Evolutionary conservation across 2,329 filamentous ascomycete genomes (phyloP).

Genomic region (Rutstroemia sydowiana): DNA sequence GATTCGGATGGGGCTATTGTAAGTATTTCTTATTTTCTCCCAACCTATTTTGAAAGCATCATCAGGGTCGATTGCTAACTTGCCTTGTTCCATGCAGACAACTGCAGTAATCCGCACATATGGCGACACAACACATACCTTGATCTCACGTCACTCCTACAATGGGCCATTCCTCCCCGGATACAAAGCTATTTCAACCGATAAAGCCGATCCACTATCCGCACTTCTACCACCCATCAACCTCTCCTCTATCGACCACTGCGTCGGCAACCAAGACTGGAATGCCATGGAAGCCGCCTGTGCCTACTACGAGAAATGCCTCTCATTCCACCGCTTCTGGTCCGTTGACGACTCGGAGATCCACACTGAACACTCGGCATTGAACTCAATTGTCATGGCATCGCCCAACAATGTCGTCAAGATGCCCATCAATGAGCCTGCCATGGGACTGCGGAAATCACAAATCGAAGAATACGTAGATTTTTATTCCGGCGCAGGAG

Average conservation of each 20-base stretch:
- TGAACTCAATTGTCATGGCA: slow-evolving; percentile 86
- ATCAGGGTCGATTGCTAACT: background rate
- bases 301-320: slow-evolving; percentile 72
- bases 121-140: slow-evolving; percentile 89
- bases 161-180: slow-evolving; percentile 75
- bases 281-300: slow-evolving; percentile 68
- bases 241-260: slow-evolving; percentile 82
- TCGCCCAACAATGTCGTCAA: slow-evolving; percentile 80
- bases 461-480: slow-evolving; percentile 93
- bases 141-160: slow-evolving; percentile 69
- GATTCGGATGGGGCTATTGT: slow-evolving; percentile 48
- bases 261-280: slow-evolving; percentile 96
- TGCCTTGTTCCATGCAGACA: slow-evolving; percentile 26
- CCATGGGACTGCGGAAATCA: slow-evolving; percentile 78
- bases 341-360: slow-evolving; percentile 90
- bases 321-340: slow-evolving; percentile 97
- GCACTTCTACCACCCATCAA: slow-evolving; percentile 52
- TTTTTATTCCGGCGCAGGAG: slow-evolving; percentile 83
- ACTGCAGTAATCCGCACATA: slow-evolving; percentile 84
- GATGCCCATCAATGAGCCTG: slow-evolving; percentile 98
- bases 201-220: slow-evolving; percentile 30
- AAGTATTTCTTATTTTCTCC: background rate
- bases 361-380: slow-evolving; percentile 83
- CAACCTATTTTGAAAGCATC: background rate
- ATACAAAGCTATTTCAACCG: slow-evolving; percentile 49